phyloP scores from a whole-genome alignment of 2,329 filamentous ascomycete species.

The Immersiporthe knoxdaviesiana region DNA sequence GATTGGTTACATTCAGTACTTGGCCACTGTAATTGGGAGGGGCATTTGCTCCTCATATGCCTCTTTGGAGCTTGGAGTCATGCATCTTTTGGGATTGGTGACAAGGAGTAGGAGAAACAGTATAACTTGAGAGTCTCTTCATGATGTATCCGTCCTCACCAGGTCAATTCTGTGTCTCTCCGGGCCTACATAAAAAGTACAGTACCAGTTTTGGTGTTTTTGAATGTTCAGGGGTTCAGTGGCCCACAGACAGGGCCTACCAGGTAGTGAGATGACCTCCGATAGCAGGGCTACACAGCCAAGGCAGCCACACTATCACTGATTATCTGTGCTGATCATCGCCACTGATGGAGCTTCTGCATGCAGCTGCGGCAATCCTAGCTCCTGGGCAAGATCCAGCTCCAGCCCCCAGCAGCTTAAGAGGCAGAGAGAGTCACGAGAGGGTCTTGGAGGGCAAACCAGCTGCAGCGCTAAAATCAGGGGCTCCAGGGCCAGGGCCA shows the following conservation, averaged over 20 bases:
- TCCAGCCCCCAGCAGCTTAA: slow-evolving; percentile 5
- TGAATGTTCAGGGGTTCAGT: background rate
- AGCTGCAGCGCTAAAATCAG: slow-evolving; percentile 28
- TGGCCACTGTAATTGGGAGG: background rate
- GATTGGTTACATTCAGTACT: slow-evolving; percentile 3
- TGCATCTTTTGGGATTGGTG: background rate
- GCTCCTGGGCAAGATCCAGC: slow-evolving; percentile 12
- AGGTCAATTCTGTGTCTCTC: background rate
- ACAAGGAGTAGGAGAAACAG: background rate
- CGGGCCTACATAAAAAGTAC: background rate
- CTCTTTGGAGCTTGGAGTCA: background rate
- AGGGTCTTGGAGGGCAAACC: slow-evolving; percentile 10
- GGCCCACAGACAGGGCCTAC: background rate
- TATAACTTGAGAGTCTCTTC: background rate
- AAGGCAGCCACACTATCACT: slow-evolving; percentile 12
- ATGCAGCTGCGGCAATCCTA: slow-evolving; percentile 24
- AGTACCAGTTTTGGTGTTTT: background rate
- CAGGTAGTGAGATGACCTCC: background rate
- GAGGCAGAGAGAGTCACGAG: too few relatives aligned
- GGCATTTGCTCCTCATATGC: background rate
- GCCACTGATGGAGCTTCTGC: slow-evolving; percentile 15
- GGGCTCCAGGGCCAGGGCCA: slow-evolving; percentile 24
- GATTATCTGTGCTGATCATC: slow-evolving; percentile 16
- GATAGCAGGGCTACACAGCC: background rate
- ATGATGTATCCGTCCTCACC: background rate